phyloP scores from a whole-genome alignment of 805 yeast genomes.

The Zygoascus biomembranicola region DNA sequence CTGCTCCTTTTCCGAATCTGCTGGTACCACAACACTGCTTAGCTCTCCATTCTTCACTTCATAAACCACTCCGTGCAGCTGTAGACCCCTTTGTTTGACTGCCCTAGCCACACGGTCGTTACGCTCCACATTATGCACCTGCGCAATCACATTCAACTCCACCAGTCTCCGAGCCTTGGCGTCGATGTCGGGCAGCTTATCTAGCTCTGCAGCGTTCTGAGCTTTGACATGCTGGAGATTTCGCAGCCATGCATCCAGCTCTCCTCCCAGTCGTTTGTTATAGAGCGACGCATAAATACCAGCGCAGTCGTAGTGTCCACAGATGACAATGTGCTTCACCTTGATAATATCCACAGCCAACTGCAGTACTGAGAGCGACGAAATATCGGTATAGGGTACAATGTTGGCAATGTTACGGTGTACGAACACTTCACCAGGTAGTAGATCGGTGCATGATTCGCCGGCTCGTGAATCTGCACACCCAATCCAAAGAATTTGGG shows the following conservation, averaged over 20 bases:
- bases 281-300: conserved; percentile 78
- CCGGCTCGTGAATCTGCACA: conserved; percentile 90
- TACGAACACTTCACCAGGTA: conserved; percentile 87
- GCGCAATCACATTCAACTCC: conserved; percentile 67
- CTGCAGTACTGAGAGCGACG: conserved; percentile 72
- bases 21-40: conserved; percentile 31
- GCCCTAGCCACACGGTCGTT: conserved; percentile 67
- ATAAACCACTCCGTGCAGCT: conserved; percentile 77
- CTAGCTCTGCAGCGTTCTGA: conserved; percentile 43
- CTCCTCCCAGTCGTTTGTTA: conserved; percentile 55
- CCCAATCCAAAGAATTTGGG: conserved; percentile 90
- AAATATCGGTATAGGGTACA: conserved; percentile 55
- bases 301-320: conserved; percentile 96
- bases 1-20: neutral
- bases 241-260: conserved; percentile 64
- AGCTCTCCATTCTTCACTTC: conserved; percentile 72
- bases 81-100: conserved; percentile 49
- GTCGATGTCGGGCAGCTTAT: conserved; percentile 41
- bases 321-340: conserved; percentile 71
- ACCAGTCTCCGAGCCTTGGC: conserved; percentile 52
- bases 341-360: conserved; percentile 80
- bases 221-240: conserved; percentile 61
- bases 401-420: conserved; percentile 85
- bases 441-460: conserved; percentile 64
- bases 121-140: conserved; percentile 53